phyloP scores from a whole-genome alignment of 768 basidiomycete species.

The Trametes sanguinea region DNA sequence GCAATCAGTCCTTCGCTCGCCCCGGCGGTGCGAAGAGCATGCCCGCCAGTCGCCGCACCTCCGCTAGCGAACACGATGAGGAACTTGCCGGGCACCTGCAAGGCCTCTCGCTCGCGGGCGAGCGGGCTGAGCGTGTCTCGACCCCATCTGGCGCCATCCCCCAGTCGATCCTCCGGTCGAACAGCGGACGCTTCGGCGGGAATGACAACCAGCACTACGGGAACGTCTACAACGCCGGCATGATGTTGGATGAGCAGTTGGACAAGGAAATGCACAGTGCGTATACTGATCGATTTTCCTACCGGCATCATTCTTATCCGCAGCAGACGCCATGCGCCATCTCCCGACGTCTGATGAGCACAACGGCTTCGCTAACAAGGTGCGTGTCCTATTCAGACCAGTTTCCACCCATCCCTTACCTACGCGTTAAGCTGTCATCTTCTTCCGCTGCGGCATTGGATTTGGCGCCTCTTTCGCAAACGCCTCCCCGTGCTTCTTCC shows the following conservation, averaged over 20 bases:
- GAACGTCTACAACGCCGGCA: conserved; percentile 74
- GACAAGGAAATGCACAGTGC: conserved; percentile 94
- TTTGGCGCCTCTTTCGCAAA: conserved; percentile 85
- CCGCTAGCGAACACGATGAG: conserved; percentile 85
- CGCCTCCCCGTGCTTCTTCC: conserved; percentile 66
- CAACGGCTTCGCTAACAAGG: conserved; percentile 65
- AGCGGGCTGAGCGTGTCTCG: conserved; percentile 46
- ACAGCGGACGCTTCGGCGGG: conserved; percentile 52
- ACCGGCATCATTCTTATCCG: conserved; percentile 13
- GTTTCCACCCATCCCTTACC: conserved; percentile 11
- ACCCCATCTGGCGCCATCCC: conserved; percentile 25
- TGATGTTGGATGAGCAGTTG: conserved; percentile 91
- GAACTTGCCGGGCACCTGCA: conserved; percentile 78
- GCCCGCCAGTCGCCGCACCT: conserved; percentile 89
- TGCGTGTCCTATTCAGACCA: conserved; percentile 33
- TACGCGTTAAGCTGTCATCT: conserved; percentile 61
- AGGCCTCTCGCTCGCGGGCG: conserved; percentile 66
- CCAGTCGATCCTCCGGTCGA: conserved; percentile 55
- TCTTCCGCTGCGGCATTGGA: conserved; percentile 87
- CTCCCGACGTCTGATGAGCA: conserved; percentile 88
- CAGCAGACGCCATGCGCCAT: conserved; percentile 82
- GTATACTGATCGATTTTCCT: conserved; percentile 32
- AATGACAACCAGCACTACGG: conserved; percentile 63
- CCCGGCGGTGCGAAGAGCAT: conserved; percentile 84
- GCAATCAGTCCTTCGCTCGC: conserved; percentile 58